phyloP scores from a whole-genome alignment of 768 basidiomycete species.

The Ephemerocybe angulata region DNA sequence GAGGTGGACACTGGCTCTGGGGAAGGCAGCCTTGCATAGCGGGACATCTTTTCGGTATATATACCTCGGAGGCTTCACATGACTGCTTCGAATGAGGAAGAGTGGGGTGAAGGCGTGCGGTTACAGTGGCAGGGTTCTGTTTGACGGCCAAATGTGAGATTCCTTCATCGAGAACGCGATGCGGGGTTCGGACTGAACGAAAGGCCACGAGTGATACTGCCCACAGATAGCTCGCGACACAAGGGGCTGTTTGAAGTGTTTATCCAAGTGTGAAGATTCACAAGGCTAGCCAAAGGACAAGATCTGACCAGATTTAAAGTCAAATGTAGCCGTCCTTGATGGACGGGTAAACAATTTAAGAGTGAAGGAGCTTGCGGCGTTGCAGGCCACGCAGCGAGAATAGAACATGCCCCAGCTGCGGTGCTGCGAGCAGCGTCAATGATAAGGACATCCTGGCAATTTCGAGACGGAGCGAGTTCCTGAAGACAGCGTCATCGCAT shows the following conservation, averaged over 20 bases:
- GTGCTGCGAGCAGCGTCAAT: no score
- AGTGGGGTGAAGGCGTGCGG: slow-evolving; percentile 2
- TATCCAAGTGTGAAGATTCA: slow-evolving; percentile 5
- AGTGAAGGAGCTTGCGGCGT: neutral
- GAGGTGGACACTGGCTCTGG: neutral
- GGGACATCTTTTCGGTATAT: slow-evolving; percentile 1
- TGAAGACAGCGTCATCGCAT: no score
- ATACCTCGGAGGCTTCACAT: slow-evolving; percentile 3
- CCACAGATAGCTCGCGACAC: neutral
- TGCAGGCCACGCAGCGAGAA: neutral
- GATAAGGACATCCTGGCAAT: no score
- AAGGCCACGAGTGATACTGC: slow-evolving; percentile 2
- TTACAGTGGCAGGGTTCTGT: neutral
- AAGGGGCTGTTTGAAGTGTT: slow-evolving; percentile 4
- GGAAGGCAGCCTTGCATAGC: neutral
- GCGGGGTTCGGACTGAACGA: slow-evolving; percentile 2
- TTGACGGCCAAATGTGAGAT: neutral
- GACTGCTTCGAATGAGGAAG: slow-evolving; percentile 4
- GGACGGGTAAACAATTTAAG: slow-evolving; percentile 3
- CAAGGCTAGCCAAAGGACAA: neutral
- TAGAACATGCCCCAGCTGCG: neutral
- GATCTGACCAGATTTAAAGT: slow-evolving; percentile 2
- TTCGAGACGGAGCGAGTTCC: no score
- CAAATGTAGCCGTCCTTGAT: slow-evolving; percentile 8
- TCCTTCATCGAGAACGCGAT: neutral